Evolutionary conservation across 495 filamentous ascomycete genomes (phyloP).

Genomic region (Choiromyces venosus): DNA sequence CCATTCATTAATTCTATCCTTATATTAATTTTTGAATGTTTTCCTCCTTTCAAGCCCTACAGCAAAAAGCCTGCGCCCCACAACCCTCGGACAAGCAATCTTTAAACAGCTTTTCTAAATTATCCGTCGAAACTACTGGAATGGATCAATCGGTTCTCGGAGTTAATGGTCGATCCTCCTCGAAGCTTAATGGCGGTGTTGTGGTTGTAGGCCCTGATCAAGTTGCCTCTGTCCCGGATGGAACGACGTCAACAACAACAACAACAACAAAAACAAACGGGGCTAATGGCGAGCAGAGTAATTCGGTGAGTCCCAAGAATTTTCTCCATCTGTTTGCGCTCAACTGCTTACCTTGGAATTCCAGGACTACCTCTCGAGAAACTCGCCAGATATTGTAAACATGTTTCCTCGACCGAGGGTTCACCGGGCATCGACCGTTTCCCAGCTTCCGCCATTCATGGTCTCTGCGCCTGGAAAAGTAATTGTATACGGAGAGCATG

Average conservation of each 20-base stretch:
- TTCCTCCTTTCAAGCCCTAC: neutral
- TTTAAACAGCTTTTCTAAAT: neutral
- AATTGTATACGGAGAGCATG: slow-evolving; percentile 95
- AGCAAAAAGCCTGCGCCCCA: neutral
- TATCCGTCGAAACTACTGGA: neutral
- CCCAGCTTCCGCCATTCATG: slow-evolving; percentile 78
- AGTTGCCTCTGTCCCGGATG: slow-evolving; percentile 2
- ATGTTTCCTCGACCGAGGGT: slow-evolving; percentile 31
- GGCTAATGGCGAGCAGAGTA: neutral
- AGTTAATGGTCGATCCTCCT: slow-evolving; percentile 2
- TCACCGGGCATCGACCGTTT: slow-evolving; percentile 34
- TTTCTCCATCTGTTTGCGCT: neutral
- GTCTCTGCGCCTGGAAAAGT: slow-evolving; percentile 96
- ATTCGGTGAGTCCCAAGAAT: neutral
- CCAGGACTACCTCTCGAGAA: neutral
- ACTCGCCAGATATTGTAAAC: neutral
- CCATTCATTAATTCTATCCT: neutral
- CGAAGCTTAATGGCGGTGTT: slow-evolving; percentile 21
- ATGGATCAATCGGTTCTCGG: neutral
- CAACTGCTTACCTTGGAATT: neutral
- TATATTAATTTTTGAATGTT: neutral
- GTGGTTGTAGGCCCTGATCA: slow-evolving; percentile 14
- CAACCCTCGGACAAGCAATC: neutral
- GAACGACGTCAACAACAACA: neutral
- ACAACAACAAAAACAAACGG: neutral